Evolutionary conservation across 768 basidiomycete species (phyloP).

Genomic region (Tephrocybe sp.): DNA sequence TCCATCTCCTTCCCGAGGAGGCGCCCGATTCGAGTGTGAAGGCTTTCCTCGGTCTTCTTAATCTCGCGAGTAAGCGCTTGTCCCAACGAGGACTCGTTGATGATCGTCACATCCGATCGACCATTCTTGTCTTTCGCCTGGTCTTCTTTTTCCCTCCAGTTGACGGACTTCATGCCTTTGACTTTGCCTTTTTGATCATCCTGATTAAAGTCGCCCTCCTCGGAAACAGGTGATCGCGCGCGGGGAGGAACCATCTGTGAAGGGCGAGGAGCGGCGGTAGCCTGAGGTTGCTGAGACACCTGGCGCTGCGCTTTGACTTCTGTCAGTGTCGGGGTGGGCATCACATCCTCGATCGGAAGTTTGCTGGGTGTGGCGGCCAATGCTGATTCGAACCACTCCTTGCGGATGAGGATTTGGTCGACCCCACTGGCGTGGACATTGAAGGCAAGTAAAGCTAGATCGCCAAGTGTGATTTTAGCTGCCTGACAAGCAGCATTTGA

Average conservation of each 20-base stretch:
- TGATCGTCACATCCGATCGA: constrained; percentile 31
- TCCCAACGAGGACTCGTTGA: constrained; percentile 55
- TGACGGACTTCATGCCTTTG: constrained; percentile 53
- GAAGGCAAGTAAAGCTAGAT: constrained; percentile 81
- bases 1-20: constrained; percentile 86
- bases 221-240: constrained; percentile 67
- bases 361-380: constrained; percentile 54
- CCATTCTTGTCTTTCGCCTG: constrained; percentile 34
- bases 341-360: constrained; percentile 50
- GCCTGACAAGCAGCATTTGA: constrained; percentile 82
- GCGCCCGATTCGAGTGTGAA: constrained; percentile 74
- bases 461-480: constrained; percentile 72
- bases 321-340: constrained; percentile 20
- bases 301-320: constrained; percentile 27
- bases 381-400: constrained; percentile 81
- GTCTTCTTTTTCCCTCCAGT: constrained; percentile 46
- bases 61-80: constrained; percentile 72
- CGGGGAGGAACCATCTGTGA: constrained; percentile 37
- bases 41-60: constrained; percentile 75
- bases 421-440: constrained; percentile 89
- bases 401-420: constrained; percentile 82
- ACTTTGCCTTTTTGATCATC: constrained; percentile 66
- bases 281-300: constrained; percentile 15
- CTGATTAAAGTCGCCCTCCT: constrained; percentile 62
- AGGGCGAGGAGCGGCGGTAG: constrained; percentile 12